Evolutionary conservation across 1,139 yeast species (phyloP).

Genomic region (Nakaseomyces delphensis): DNA sequence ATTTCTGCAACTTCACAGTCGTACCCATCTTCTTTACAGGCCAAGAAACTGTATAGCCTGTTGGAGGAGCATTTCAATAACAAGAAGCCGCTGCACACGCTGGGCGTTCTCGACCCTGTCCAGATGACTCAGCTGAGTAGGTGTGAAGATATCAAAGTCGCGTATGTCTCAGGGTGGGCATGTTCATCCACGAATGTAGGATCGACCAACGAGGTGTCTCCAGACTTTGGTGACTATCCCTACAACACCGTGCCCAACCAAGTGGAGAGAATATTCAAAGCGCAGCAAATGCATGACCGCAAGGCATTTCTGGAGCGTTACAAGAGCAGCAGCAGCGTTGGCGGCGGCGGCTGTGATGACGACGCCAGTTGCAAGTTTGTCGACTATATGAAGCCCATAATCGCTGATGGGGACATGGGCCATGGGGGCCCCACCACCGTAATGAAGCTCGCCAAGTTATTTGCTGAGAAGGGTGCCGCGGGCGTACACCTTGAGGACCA

Average conservation of each 20-base stretch:
- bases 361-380: slow-evolving; percentile 26
- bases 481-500: slow-evolving; percentile 59
- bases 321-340: slow-evolving; percentile 18
- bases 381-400: slow-evolving; percentile 52
- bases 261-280: slow-evolving; percentile 50
- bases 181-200: slow-evolving; percentile 44
- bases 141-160: slow-evolving; percentile 43
- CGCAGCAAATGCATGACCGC: slow-evolving; percentile 51
- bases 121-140: slow-evolving; percentile 50
- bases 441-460: slow-evolving; percentile 53
- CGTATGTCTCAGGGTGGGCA: slow-evolving; percentile 58
- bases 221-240: slow-evolving; percentile 57
- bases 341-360: too few species aligned
- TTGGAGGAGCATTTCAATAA: slow-evolving; percentile 37
- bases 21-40: slow-evolving; percentile 49
- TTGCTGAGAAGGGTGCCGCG: slow-evolving; percentile 59
- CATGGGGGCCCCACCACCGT: slow-evolving; percentile 61
- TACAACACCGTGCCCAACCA: slow-evolving; percentile 61
- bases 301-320: slow-evolving; percentile 39
- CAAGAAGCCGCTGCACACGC: slow-evolving; percentile 44
- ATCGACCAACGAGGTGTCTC: slow-evolving; percentile 51
- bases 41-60: slow-evolving; percentile 42
- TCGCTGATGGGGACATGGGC: slow-evolving; percentile 63
- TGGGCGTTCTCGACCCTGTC: slow-evolving; percentile 57
- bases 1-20: slow-evolving; percentile 30